Evolutionary conservation across 2,329 filamentous ascomycete species (phyloP).

Genomic region (Ascochyta fabae): DNA sequence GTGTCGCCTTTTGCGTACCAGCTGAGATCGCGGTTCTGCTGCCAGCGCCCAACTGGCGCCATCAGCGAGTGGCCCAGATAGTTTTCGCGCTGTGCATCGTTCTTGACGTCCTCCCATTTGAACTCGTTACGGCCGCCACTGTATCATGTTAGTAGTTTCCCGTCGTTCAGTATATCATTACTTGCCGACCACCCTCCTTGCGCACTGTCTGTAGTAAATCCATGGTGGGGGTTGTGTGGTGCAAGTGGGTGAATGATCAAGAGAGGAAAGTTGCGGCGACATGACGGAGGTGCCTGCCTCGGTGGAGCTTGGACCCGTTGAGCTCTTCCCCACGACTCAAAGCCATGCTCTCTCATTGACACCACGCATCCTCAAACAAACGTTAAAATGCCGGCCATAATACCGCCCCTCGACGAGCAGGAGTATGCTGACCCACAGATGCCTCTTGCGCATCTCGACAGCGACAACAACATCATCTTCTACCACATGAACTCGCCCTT

Average conservation of each 20-base stretch:
- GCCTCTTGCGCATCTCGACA: constrained; percentile 34
- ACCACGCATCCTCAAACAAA: neutral
- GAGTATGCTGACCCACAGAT: constrained; percentile 36
- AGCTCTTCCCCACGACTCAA: constrained; percentile 9
- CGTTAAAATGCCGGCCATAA: constrained; percentile 35
- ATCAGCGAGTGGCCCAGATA: constrained; percentile 90
- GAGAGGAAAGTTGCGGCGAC: constrained; percentile 31
- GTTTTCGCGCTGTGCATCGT: constrained; percentile 85
- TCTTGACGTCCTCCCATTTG: constrained; percentile 93
- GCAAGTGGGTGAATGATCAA: constrained; percentile 5
- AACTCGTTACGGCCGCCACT: constrained; percentile 90
- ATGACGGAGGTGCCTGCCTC: constrained; percentile 28
- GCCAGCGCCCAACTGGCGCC: constrained; percentile 91
- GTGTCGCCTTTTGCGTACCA: constrained; percentile 70
- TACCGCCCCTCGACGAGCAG: constrained; percentile 43
- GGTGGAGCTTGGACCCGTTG: constrained; percentile 11
- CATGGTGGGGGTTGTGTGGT: constrained; percentile 62
- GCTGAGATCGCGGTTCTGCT: constrained; percentile 73
- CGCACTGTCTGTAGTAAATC: constrained; percentile 92
- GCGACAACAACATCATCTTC: constrained; percentile 57
- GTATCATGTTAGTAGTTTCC: neutral
- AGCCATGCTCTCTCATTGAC: constrained; percentile 3
- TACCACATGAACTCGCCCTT: constrained; percentile 70
- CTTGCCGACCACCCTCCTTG: constrained; percentile 79
- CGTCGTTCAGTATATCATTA: constrained; percentile 6